A percentile compares a stretch with the other conserved stretches of the same genome.
Evolutionary conservation across 2,329 filamentous ascomycete species (phyloP).

Genomic region (Fusarium tupiense): DNA sequence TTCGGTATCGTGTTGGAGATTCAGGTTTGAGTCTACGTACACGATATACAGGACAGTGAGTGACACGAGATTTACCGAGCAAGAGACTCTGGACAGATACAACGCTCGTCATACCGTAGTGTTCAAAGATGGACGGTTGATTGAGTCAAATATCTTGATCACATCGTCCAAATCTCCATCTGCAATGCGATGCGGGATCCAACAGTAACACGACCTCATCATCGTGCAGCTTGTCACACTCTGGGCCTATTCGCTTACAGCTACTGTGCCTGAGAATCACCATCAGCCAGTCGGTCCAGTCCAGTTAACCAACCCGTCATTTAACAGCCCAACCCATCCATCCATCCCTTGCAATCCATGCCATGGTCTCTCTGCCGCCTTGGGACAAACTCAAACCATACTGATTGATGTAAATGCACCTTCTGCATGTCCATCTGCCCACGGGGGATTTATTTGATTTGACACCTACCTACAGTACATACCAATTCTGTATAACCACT

Average conservation of each 20-base stretch:
- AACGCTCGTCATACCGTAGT: not conserved
- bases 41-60: no score
- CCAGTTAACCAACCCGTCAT: constrained; percentile 1
- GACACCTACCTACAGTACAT: not conserved
- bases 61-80: not conserved
- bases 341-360: constrained; percentile 11
- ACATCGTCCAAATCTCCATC: constrained; percentile 6
- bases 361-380: constrained; percentile 17
- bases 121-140: not conserved
- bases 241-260: constrained; percentile 24
- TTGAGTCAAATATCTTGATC: constrained; percentile 15
- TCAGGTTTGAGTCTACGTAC: constrained; percentile 1
- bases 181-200: constrained; percentile 24
- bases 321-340: constrained; percentile 17
- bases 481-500: constrained; percentile 3
- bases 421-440: constrained; percentile 2
- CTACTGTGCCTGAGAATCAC: constrained; percentile 35
- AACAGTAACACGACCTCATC: constrained; percentile 35
- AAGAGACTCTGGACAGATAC: not conserved
- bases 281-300: constrained; percentile 7
- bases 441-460: constrained; percentile 1
- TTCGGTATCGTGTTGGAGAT: constrained; percentile 10
- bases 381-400: constrained; percentile 3
- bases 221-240: constrained; percentile 38
- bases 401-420: not conserved